These are phyloP conservation scores for Nitzschia sp. DNA, from an alignment of 108 stramenopile species.

Conservation along the genomic window DNA sequence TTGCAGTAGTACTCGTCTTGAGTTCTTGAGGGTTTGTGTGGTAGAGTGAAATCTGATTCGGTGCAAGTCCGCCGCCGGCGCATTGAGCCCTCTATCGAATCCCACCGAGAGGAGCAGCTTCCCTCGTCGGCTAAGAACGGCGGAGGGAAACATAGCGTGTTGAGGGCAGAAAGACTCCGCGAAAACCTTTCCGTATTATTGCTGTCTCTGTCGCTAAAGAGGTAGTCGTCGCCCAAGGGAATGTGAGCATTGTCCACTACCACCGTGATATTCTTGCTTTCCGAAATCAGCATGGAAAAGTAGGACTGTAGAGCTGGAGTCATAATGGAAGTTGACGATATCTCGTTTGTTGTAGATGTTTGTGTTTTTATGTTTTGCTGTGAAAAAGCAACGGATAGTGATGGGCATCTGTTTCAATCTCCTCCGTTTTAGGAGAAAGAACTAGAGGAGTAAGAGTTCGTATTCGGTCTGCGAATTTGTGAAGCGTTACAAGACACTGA, in stretches of 20 bases:
- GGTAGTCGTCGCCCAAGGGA: slow-evolving; percentile 2
- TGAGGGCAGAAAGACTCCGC: background rate
- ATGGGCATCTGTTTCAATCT: no score
- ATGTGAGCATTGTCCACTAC: slow-evolving; percentile 23
- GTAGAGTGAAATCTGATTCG: background rate
- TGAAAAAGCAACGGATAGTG: no score
- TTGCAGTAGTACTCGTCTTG: no score
- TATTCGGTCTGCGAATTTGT: no score
- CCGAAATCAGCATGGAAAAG: background rate
- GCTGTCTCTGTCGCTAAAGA: background rate
- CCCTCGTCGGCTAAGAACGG: background rate
- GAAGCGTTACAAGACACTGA: no score
- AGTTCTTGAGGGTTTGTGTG: background rate
- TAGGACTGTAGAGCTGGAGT: slow-evolving; percentile 1
- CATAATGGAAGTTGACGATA: background rate
- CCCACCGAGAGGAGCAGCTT: background rate
- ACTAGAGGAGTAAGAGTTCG: no score
- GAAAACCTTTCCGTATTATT: background rate
- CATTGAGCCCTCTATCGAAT: background rate
- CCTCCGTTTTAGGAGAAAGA: no score
- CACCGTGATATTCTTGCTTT: background rate
- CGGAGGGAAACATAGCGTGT: slow-evolving; percentile 7
- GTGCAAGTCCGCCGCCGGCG: background rate
- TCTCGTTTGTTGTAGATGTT: no score
- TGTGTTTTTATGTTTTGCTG: no score